Percentiles rank a stretch among this genome's conserved stretches.
Conservation (phyloP, 805 yeast species). For the Starmerella khaoyaiensis region DNA sequence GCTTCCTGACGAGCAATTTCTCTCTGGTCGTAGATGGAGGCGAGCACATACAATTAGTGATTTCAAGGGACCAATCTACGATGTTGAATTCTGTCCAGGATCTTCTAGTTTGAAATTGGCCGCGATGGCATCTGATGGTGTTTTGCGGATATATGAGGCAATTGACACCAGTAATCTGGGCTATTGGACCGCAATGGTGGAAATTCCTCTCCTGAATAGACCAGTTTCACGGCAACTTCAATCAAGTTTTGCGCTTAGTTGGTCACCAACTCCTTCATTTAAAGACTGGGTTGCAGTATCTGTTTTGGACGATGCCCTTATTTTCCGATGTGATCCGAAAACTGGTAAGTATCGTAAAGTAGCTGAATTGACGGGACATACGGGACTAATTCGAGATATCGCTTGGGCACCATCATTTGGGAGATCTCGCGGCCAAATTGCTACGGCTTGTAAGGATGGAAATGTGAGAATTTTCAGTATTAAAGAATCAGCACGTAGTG, state of each 20-base stretch:
- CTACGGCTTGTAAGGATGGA: constrained; percentile 95
- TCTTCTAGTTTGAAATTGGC: constrained; percentile 73
- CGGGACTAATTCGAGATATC: constrained; percentile 73
- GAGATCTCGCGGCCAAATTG: constrained; percentile 69
- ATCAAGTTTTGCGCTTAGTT: constrained; percentile 69
- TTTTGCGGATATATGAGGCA: constrained; percentile 72
- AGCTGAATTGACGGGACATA: constrained; percentile 66
- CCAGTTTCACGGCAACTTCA: constrained; percentile 74
- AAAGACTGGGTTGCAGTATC: constrained; percentile 71
- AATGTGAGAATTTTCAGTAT: constrained; percentile 73
- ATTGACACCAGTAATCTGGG: constrained; percentile 78
- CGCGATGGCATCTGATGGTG: constrained; percentile 81
- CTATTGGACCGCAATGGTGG: constrained; percentile 68
- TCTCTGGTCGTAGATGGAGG: constrained; percentile 77
- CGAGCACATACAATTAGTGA: constrained; percentile 68
- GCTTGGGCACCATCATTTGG: constrained; percentile 98
- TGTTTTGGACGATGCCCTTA: constrained; percentile 75
- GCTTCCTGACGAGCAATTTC: constrained; percentile 57
- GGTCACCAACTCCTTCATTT: constrained; percentile 82
- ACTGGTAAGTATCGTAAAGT: constrained; percentile 35
- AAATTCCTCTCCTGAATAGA: constrained; percentile 43
- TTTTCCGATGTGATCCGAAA: constrained; percentile 40
- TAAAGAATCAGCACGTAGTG: neutral
- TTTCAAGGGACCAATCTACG: constrained; percentile 77
- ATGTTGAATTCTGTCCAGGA: constrained; percentile 77